A percentile compares a stretch with the other conserved stretches of the same genome.
phyloP scores from a whole-genome alignment of 441 rosid genomes.

The Gossypium schwendimanii region DNA sequence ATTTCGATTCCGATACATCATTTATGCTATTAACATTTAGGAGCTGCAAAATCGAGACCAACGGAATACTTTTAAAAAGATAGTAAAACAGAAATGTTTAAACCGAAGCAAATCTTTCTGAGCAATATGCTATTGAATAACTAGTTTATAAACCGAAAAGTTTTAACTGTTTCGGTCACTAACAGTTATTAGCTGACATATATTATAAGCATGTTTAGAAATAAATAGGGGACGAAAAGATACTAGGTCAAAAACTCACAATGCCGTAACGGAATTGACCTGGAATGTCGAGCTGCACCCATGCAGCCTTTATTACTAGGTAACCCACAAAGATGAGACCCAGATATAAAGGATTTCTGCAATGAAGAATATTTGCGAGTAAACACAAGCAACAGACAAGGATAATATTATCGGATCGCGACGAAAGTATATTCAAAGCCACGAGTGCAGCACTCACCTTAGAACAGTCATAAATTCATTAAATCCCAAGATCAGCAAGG shows the following conservation, averaged over 20 bases:
- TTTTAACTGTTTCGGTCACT: background rate
- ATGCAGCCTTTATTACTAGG: slow-evolving; percentile 73
- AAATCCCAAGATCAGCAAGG: slow-evolving; percentile 77
- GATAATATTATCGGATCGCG: background rate
- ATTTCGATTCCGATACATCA: background rate
- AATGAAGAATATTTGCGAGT: slow-evolving; percentile 21
- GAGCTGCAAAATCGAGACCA: background rate
- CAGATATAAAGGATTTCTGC: slow-evolving; percentile 87
- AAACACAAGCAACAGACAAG: background rate
- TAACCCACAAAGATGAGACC: slow-evolving; percentile 55
- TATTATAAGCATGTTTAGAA: background rate
- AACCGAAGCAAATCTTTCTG: background rate
- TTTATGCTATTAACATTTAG: background rate
- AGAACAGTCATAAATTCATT: slow-evolving; percentile 94
- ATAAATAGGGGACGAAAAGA: background rate
- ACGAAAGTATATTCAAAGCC: slow-evolving; percentile 3
- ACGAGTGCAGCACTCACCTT: slow-evolving; percentile 42
- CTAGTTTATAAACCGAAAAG: background rate
- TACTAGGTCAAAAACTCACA: slow-evolving; percentile 37
- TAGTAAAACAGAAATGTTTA: background rate
- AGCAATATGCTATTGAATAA: background rate
- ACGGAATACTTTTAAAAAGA: background rate
- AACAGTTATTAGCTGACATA: background rate
- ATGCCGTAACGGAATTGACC: slow-evolving; percentile 75
- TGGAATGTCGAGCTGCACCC: slow-evolving; percentile 83